Conservation (phyloP, 441 rosid species). For the Populus trichocarpa region DNA sequence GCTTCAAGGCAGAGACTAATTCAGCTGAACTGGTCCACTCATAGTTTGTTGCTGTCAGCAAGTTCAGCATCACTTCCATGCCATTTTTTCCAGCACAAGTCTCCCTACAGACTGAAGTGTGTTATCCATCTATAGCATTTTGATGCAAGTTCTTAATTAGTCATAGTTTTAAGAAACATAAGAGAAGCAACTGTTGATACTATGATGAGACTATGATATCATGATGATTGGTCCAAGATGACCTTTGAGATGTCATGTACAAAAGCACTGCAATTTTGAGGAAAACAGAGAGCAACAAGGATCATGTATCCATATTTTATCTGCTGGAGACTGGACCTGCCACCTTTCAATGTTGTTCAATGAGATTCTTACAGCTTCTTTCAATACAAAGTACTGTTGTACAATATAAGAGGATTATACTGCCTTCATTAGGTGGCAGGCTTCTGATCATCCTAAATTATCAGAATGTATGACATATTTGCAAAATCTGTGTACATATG, state of each 20-base stretch:
- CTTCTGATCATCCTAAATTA: neutral
- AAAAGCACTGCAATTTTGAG: neutral
- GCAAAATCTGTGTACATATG: neutral
- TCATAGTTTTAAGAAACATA: neutral
- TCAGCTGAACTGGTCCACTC: conserved; percentile 60
- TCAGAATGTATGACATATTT: neutral
- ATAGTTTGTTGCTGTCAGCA: conserved; percentile 41
- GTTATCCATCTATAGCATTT: neutral
- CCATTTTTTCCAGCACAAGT: conserved; percentile 53
- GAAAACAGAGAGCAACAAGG: neutral
- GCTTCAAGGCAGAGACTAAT: conserved; percentile 50
- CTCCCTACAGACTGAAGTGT: conserved; percentile 36
- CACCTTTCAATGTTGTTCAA: neutral
- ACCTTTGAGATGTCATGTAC: neutral
- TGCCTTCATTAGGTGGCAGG: neutral
- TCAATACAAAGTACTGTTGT: neutral
- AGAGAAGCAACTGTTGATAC: too few relatives aligned
- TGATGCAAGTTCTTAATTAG: neutral
- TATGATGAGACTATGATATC: neutral
- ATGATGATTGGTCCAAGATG: conserved; percentile 1
- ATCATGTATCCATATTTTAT: neutral
- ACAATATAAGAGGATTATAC: too few relatives aligned
- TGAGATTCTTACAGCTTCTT: neutral
- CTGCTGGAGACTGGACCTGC: neutral
- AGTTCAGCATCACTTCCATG: conserved; percentile 61